phyloP scores from a whole-genome alignment of 176 grass and related monocot genomes.

The Secale cereale region DNA sequence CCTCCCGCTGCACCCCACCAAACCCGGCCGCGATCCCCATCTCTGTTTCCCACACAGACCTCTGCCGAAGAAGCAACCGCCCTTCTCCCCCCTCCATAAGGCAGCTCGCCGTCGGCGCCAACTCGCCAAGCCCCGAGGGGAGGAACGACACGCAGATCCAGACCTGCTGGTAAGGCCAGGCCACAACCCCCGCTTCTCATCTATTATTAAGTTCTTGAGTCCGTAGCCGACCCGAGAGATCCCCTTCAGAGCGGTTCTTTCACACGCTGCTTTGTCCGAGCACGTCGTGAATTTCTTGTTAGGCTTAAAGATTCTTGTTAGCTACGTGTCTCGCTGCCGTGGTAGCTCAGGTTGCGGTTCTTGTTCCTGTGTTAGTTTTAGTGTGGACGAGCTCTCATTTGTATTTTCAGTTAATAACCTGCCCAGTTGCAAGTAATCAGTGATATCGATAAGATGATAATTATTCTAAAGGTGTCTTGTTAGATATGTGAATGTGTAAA shows the following conservation, averaged over 20 bases:
- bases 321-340: not conserved
- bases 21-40: constrained; percentile 1
- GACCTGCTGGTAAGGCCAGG: constrained; percentile 5
- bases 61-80: not conserved
- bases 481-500: not conserved
- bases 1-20: not conserved
- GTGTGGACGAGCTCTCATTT: not conserved
- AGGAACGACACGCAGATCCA: not conserved
- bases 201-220: not conserved
- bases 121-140: not conserved
- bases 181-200: not conserved
- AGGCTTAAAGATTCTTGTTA: constrained; percentile 7
- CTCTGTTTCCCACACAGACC: not conserved
- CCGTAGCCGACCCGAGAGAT: not conserved
- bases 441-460: not conserved
- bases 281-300: not conserved
- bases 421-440: not conserved
- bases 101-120: not conserved
- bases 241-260: not conserved
- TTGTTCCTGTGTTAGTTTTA: constrained; percentile 3
- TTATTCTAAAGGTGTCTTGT: not conserved
- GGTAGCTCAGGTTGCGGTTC: not conserved
- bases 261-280: not conserved
- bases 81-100: not conserved
- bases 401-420: not conserved